Evolutionary conservation across 2,329 filamentous ascomycete genomes (phyloP), one percentile per base, ranked within the genome.

Genomic region (Pyrenochaeta sp.): DNA sequence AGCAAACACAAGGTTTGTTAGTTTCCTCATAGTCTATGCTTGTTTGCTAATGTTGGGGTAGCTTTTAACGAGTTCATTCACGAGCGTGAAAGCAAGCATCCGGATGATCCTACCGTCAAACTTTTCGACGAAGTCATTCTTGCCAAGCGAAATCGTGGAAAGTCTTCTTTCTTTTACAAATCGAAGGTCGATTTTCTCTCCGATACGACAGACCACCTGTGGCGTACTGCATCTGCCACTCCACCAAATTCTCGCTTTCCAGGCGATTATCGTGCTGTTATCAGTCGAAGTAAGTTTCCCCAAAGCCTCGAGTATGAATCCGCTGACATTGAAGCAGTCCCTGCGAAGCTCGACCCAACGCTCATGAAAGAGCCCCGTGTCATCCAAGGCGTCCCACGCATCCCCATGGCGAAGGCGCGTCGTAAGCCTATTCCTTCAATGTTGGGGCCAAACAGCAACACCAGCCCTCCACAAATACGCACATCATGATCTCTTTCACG

Each of bases 331-430:
- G n/a, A 18, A 27, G 10, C 48, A 86, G 86, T 91, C 32, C 95
- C 95, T 4, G 87, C 91, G 7, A 93, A 91, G 69, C 83, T 99
- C 9, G 95, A 99, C 67, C 85, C 89, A 3, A 85, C 87, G 12
- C 81, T 97, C 41, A 97, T 98, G 92, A 91, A 92, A 73, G 93
- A 97, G 76, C 93, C 93, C 27, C 85, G 93, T 52, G 87, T 91
- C 58, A 94, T 97, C 33, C 92, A 96, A 73, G 93, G 93, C 31
- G 87, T 92, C n/a, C 92, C 92, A 23, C 78, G 84, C 52, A 79
- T 86, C 14, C 81, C 82, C 45, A 74, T 76, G 54, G 74, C 74
- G n/a, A 77, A 80, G 61, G 78, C 80, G 20, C 77, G 78, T 49
- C 72, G 81, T 31, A 83, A 82, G 65, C 80, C 80, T 2, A 80